Percentiles rank a stretch among this genome's conserved stretches.
Evolutionary conservation across 2,329 filamentous ascomycete species (phyloP).

Genomic region (Basipetospora sp.): DNA sequence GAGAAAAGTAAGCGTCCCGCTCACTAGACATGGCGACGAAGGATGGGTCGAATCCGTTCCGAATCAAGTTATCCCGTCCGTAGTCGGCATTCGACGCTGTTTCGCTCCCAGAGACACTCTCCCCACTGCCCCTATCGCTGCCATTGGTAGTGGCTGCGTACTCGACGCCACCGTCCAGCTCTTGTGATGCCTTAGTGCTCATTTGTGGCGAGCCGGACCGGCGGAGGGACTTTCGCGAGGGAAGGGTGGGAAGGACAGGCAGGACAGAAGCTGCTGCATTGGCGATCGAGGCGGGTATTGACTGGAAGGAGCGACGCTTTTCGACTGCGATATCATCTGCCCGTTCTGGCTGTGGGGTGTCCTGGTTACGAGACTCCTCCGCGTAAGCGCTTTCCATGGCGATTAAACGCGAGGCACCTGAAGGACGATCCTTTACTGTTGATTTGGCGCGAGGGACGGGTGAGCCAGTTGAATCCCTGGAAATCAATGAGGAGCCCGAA

Average conservation of each 20-base stretch:
- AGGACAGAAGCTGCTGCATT: conserved; percentile 9
- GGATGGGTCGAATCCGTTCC: conserved; percentile 5
- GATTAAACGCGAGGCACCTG: background rate
- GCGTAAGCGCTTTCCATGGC: background rate
- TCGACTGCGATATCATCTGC: background rate
- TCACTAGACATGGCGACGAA: conserved; percentile 5
- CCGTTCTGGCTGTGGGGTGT: background rate
- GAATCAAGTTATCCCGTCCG: conserved; percentile 2
- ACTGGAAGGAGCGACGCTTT: conserved; percentile 8
- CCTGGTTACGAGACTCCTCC: background rate
- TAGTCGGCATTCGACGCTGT: background rate
- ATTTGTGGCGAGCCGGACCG: background rate
- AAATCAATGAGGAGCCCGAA: conserved; percentile 1
- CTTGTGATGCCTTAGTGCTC: background rate
- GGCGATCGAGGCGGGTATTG: conserved; percentile 8
- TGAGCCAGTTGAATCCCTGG: conserved; percentile 1
- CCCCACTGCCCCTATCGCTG: conserved; percentile 2
- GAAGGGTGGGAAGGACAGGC: conserved; percentile 5
- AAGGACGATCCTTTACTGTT: background rate
- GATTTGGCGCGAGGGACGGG: background rate
- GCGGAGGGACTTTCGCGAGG: background rate
- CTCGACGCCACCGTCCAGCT: background rate
- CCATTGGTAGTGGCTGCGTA: background rate
- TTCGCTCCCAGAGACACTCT: conserved; percentile 2
- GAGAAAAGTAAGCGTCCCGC: conserved; percentile 4